Percentiles rank a stretch among this genome's conserved stretches.
phyloP scores from a whole-genome alignment of 495 filamentous ascomycete species.

The Penicillium pancosmium region DNA sequence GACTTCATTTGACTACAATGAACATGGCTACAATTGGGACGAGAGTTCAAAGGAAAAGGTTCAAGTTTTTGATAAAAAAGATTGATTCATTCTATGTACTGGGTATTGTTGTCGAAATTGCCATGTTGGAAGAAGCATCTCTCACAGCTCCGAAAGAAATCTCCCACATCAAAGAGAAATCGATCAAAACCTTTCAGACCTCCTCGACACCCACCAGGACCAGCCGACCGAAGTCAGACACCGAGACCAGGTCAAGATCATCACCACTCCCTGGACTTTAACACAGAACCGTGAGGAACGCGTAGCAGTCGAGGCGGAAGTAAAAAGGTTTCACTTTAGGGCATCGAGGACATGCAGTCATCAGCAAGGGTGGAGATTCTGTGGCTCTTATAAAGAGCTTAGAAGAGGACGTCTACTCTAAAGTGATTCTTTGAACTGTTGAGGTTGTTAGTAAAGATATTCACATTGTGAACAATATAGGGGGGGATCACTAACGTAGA shows the following conservation, averaged over 20 bases:
- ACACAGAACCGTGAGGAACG: slow-evolving; percentile 32
- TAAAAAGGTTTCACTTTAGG: slow-evolving; percentile 71
- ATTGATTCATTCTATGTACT: too few species aligned
- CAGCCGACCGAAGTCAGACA: slow-evolving; percentile 65
- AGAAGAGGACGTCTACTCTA: slow-evolving; percentile 83
- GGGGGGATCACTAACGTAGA: slow-evolving; percentile 60
- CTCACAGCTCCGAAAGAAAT: slow-evolving; percentile 10
- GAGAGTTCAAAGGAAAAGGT: too few species aligned
- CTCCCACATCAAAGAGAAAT: slow-evolving; percentile 15
- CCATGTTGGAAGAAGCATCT: too few species aligned
- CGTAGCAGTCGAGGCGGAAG: slow-evolving; percentile 55
- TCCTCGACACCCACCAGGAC: slow-evolving; percentile 68
- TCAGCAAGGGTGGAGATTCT: slow-evolving; percentile 77
- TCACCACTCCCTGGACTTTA: slow-evolving; percentile 67
- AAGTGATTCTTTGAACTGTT: slow-evolving; percentile 84
- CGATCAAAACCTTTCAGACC: slow-evolving; percentile 63
- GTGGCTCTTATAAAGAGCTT: slow-evolving; percentile 78
- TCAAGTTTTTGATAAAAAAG: too few species aligned
- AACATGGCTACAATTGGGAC: too few species aligned
- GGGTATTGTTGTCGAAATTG: too few species aligned
- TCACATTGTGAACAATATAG: slow-evolving; percentile 17
- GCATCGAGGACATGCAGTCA: slow-evolving; percentile 68
- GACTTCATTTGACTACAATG: too few species aligned
- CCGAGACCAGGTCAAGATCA: slow-evolving; percentile 68
- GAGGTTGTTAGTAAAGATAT: slow-evolving; percentile 33